Evolutionary conservation across 345 rosid genomes (phyloP).

Genomic region (Syzygium aqueum): DNA sequence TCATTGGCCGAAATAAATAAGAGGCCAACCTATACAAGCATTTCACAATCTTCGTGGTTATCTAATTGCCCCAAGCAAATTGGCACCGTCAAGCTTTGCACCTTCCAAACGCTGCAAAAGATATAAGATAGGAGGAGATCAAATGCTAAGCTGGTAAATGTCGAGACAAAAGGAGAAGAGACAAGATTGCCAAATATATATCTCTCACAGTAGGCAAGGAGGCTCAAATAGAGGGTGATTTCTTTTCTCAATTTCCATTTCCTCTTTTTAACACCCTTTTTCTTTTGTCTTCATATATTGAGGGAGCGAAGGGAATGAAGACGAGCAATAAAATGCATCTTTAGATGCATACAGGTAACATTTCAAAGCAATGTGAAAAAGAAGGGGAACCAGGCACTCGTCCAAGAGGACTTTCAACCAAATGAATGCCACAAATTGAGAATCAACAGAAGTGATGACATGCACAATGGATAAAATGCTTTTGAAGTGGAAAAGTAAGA

Average conservation of each 20-base stretch:
- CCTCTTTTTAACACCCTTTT: not conserved
- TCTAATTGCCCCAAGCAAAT: constrained; percentile 68
- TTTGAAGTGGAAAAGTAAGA: not conserved
- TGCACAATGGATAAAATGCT: not conserved
- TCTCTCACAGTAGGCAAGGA: not conserved
- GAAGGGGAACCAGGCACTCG: not conserved
- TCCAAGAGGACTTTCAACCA: not conserved
- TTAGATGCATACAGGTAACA: not conserved
- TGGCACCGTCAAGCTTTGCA: constrained; percentile 86
- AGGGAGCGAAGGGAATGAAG: not conserved
- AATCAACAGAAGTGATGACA: not conserved
- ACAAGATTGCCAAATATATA: not conserved
- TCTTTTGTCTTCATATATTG: not conserved
- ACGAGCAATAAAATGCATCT: not conserved
- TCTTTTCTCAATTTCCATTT: not conserved
- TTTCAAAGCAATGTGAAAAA: not conserved
- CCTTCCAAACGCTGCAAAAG: constrained; percentile 56
- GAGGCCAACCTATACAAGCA: not conserved
- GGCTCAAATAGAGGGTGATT: not conserved
- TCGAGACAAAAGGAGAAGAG: not conserved
- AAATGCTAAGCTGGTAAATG: not conserved
- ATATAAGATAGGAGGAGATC: not conserved
- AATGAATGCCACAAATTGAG: not conserved
- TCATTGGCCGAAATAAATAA: not conserved
- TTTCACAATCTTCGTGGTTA: constrained; percentile 8